Conservation (phyloP, 1,139 yeast genomes). For the Scheffersomyces cryptocercus region DNA sequence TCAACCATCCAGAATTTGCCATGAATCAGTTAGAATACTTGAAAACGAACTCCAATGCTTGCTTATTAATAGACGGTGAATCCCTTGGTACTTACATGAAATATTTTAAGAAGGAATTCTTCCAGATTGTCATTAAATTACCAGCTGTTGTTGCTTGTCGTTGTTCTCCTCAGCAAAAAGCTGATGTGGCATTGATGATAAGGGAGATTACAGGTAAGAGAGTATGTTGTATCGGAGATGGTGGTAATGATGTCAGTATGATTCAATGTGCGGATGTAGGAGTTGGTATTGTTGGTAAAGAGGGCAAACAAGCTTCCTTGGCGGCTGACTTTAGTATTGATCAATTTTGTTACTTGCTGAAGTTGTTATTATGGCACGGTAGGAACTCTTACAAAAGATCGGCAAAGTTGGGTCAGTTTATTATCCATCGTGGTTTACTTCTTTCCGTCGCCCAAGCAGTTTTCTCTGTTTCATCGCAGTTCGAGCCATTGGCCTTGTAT, state of each 20-base stretch:
- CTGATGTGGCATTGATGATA: conserved; percentile 85
- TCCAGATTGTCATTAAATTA: conserved; percentile 68
- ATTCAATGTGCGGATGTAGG: conserved; percentile 99
- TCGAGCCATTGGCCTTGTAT: conserved; percentile 91
- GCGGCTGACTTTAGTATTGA: conserved; percentile 96
- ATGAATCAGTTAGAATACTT: conserved; percentile 73
- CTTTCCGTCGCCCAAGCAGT: conserved; percentile 97
- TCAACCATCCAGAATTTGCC: conserved; percentile 62
- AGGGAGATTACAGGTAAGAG: conserved; percentile 79
- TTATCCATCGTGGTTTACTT: conserved; percentile 92
- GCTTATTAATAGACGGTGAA: conserved; percentile 92
- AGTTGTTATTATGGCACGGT: conserved; percentile 94
- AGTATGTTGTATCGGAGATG: conserved; percentile 98
- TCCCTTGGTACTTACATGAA: conserved; percentile 72
- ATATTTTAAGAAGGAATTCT: conserved; percentile 67
- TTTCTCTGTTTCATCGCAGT: conserved; percentile 78
- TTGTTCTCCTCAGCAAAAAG: conserved; percentile 98
- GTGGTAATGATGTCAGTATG: conserved; percentile 99
- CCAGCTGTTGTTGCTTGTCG: conserved; percentile 98
- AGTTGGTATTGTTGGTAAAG: conserved; percentile 98
- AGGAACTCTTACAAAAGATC: conserved; percentile 94
- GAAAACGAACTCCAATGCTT: conserved; percentile 64
- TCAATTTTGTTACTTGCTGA: conserved; percentile 87
- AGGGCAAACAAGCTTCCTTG: conserved; percentile 94
- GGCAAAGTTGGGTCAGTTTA: conserved; percentile 92